Percentiles rank a stretch among this genome's conserved stretches.
phyloP scores from a whole-genome alignment of 2,329 filamentous ascomycete genomes.

The Ceratocystis destructans region DNA sequence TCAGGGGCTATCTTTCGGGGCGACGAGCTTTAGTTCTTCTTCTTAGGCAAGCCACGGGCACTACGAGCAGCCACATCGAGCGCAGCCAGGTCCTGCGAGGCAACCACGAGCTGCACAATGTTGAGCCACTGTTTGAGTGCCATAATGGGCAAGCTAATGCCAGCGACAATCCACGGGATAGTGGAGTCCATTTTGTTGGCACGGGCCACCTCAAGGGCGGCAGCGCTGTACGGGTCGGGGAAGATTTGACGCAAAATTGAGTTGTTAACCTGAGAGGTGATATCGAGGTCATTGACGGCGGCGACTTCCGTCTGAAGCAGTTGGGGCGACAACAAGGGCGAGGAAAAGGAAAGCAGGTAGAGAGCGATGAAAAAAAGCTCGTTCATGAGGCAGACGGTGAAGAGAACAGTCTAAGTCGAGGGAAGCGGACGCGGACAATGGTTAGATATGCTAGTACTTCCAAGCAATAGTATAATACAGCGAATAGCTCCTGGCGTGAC shows the following conservation, averaged over 20 bases:
- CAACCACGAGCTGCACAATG: conserved; percentile 83
- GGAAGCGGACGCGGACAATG: neutral
- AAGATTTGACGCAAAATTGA: conserved; percentile 62
- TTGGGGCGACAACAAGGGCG: conserved; percentile 73
- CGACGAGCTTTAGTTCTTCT: conserved; percentile 24
- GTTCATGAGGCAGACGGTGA: conserved; percentile 79
- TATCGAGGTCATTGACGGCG: conserved; percentile 34
- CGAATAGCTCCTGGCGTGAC: neutral
- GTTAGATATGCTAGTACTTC: neutral
- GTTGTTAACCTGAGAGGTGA: conserved; percentile 56
- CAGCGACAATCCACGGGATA: conserved; percentile 56
- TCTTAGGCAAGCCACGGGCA: conserved; percentile 38
- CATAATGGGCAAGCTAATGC: conserved; percentile 77
- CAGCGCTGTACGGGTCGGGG: conserved; percentile 79
- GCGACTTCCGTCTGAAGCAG: conserved; percentile 43
- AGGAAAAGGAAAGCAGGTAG: conserved; percentile 94
- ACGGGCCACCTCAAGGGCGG: conserved; percentile 78
- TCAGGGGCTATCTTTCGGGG: too few relatives aligned
- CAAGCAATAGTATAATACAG: neutral
- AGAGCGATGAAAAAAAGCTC: conserved; percentile 97
- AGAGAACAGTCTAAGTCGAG: conserved; percentile 60
- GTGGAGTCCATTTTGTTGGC: conserved; percentile 83
- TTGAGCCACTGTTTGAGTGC: conserved; percentile 86
- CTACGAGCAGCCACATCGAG: conserved; percentile 61
- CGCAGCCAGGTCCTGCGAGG: conserved; percentile 81